phyloP scores from a whole-genome alignment of 1,284 basidiomycete genomes.

The Cutaneotrichosporon curvatum region DNA sequence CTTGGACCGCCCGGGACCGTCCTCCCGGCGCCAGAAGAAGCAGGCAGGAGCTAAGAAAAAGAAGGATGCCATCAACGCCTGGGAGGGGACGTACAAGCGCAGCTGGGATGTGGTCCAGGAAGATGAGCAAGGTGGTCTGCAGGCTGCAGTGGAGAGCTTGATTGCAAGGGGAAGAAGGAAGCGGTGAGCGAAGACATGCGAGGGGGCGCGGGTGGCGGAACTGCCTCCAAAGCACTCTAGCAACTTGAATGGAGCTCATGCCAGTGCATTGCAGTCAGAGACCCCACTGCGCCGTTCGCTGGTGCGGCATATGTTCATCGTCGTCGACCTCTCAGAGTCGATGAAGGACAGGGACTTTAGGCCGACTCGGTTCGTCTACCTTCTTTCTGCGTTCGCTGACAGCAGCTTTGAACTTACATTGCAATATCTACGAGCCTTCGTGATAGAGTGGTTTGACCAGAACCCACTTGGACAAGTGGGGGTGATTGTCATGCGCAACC shows the following conservation, averaged over 20 bases:
- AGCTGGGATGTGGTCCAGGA: slow-evolving; percentile 97
- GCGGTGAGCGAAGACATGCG: slow-evolving; percentile 52
- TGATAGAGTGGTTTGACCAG: slow-evolving; percentile 98
- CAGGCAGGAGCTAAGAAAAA: slow-evolving; percentile 15
- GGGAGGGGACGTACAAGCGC: slow-evolving; percentile 90
- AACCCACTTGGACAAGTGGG: slow-evolving; percentile 97
- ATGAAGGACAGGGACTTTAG: slow-evolving; percentile 96
- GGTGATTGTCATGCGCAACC: slow-evolving; percentile 81
- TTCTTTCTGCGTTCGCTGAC: too few relatives aligned
- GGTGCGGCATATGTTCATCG: slow-evolving; percentile 85
- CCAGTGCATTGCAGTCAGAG: slow-evolving; percentile 56
- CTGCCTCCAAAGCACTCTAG: too few relatives aligned
- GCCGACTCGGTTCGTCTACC: slow-evolving; percentile 53
- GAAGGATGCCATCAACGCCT: slow-evolving; percentile 58
- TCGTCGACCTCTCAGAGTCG: slow-evolving; percentile 81
- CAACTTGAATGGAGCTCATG: too few relatives aligned
- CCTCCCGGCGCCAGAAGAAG: slow-evolving; percentile 5
- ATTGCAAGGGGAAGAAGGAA: slow-evolving; percentile 77
- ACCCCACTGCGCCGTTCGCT: slow-evolving; percentile 89
- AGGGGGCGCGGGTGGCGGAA: slow-evolving; percentile 48
- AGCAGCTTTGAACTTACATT: slow-evolving; percentile 63
- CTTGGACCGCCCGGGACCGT: slow-evolving; percentile 21
- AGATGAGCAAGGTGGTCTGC: slow-evolving; percentile 85
- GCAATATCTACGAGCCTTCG: slow-evolving; percentile 81
- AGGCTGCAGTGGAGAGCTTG: slow-evolving; percentile 79